Base-by-base conservation (phyloP, 176 grass and related monocot species). In the Paspalum notatum region DNA sequence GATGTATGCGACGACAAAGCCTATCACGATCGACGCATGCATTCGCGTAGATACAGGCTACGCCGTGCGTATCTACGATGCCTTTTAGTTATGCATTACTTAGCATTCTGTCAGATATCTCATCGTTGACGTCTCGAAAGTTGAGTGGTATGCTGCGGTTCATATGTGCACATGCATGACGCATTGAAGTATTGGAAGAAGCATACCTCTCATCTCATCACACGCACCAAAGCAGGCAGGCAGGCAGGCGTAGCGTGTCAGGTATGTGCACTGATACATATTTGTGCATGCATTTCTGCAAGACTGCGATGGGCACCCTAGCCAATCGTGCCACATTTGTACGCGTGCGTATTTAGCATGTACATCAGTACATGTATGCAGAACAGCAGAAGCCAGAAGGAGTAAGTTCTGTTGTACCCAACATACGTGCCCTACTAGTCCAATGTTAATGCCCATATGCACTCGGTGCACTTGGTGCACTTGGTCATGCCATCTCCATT, bases 191-290 rank as follows among this genome's bases (percentile, higher is more conserved):
- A 25, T 86, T 61, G 71, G 71, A 69, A 81, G 71, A 69, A 81
- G 61, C 78, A 53, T 70, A 50, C 53, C 54, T 53, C 53, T 50
- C 84, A 50, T 53, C 53, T 42, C 77, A 50, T 66, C 46, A 83
- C 73, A 62, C 85, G 63, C 44, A 82, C 78, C 78, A 3, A 80
- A 49, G 55, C 32, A 63, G 67, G 51, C 58, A 80, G 60, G 55
- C 32, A 63, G 67, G 51, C 58, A 80, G 77, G 16, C 22, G 43
- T 76, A n/a, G 85, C 63, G 52, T 81, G 78, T 67, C 50, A 80
- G 32, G 32, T 32, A 32, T 32, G 32, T 3, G 32, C 3, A 32
- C 12, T 24, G 42, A 22, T n/a, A n/a, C 41, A 41, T 56, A 79
- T 68, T 15, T 62, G 25, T 47, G 20, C 47, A 53, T 13, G 38